Base-by-base conservation (phyloP, 495 filamentous ascomycete species). In the Penicillium manginii region DNA sequence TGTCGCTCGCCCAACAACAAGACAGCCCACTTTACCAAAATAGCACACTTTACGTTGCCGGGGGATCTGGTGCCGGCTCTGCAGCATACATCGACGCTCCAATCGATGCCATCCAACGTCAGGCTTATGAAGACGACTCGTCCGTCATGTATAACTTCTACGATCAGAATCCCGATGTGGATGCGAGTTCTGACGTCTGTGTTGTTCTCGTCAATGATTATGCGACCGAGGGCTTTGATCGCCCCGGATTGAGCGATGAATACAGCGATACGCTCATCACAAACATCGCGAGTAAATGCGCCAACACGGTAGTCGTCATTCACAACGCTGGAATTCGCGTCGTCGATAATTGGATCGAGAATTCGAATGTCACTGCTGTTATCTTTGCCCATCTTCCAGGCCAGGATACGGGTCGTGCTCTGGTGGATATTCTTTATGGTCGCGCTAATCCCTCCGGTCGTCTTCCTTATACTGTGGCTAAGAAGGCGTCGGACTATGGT, bases 401-500 rank as follows among this genome's bases (percentile, higher is more conserved):
- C 35, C 84, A 92, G 65, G 89, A 92, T 60, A 86, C 82, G 11
- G 90, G 90, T 15, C 86, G 88, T 35, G 83, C 89, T 2, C 72
- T 92, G 1, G 82, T 81, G 3, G 88, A 90, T 59, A 73, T 93
- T 21, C 73, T 92, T 3, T 87, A 91, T 46, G 90, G 90, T 8
- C 81, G 84, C 58, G 68, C 81, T 29, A 89, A 89, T 57, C 89
- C 90, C 0, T 88, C 84, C 4, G 91, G 90, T 22, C 83, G 83
- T 31, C 73, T 92, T 0, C 88, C 89, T 0, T 92, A 88, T 71
- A 92, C 90, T 2, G 84, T 92, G 58, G 90, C 83, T 15, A 90
- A 88, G 57, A 79, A 85, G 83, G 87, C 83, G 0, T 67, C 86
- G 52, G 83, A 91, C 3, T 74, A 84, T 55, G 78, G 83, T 48